These are phyloP conservation scores for Peziza echinospora DNA, from an alignment of 495 filamentous ascomycete species.

Conservation along the genomic window DNA sequence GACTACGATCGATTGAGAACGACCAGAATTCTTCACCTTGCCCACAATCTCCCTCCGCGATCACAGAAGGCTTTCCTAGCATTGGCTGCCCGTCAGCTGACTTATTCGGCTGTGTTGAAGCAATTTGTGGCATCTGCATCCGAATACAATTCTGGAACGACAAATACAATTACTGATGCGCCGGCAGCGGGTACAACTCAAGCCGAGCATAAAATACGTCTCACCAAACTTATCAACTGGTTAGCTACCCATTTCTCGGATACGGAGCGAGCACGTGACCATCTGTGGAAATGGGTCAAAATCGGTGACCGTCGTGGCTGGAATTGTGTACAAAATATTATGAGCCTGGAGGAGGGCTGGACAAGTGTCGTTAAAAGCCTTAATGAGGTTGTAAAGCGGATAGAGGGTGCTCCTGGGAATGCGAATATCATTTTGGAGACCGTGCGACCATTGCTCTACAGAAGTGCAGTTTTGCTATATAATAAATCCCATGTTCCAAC, in stretches of 20 bases:
- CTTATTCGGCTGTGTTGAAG: not conserved
- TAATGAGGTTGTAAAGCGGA: conserved; percentile 66
- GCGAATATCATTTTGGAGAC: conserved; percentile 46
- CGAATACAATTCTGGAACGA: not conserved
- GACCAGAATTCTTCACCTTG: not conserved
- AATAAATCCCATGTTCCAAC: conserved; percentile 84
- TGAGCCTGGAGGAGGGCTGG: conserved; percentile 75
- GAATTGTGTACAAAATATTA: conserved; percentile 65
- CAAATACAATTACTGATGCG: not conserved
- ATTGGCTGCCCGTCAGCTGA: not conserved
- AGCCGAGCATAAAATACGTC: conserved; percentile 33
- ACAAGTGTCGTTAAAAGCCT: conserved; percentile 72
- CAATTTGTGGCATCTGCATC: not conserved
- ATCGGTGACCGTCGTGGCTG: conserved; percentile 77
- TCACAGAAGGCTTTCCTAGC: not conserved
- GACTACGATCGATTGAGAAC: not conserved
- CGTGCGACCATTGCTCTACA: conserved; percentile 61
- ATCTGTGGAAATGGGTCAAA: conserved; percentile 81
- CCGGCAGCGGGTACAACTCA: not conserved
- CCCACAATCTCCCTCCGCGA: not conserved
- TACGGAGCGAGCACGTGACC: conserved; percentile 22
- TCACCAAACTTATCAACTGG: conserved; percentile 43
- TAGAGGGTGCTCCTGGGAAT: conserved; percentile 40
- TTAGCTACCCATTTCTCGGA: conserved; percentile 52
- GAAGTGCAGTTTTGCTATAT: conserved; percentile 62